phyloP scores from a whole-genome alignment of 805 yeast genomes.

The Lachancea kluyveri region DNA sequence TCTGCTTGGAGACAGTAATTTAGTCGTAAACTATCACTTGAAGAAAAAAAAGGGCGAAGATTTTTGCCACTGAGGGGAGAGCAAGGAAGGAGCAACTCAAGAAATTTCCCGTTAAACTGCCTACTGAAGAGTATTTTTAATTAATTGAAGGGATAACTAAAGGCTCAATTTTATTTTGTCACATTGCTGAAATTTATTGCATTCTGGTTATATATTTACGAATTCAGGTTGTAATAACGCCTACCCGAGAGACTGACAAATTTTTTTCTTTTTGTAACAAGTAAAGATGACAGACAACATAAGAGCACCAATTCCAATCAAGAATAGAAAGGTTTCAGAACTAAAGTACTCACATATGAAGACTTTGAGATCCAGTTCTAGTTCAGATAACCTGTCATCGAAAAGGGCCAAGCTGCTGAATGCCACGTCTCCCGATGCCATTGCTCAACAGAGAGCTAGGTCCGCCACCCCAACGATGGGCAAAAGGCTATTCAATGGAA shows the following conservation, averaged over 20 bases:
- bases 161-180: no score
- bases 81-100: no score
- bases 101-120: no score
- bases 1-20: not conserved
- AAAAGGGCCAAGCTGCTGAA: conserved; percentile 12
- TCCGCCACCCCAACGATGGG: conserved; percentile 23
- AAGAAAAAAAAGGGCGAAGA: not conserved
- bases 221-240: no score
- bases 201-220: no score
- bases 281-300: conserved; percentile 9
- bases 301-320: conserved; percentile 25
- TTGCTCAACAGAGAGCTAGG: no score
- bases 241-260: no score
- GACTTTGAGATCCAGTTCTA: conserved; percentile 15
- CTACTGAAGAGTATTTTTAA: no score
- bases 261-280: no score
- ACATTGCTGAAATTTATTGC: no score
- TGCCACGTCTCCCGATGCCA: conserved; percentile 7
- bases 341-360: conserved; percentile 15
- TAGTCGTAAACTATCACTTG: not conserved
- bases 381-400: conserved; percentile 13
- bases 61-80: conserved; percentile 2
- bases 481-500: conserved; percentile 16
- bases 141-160: no score
- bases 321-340: conserved; percentile 15